Base-by-base conservation (phyloP, 441 rosid genomes). In the Kokia cookei region DNA sequence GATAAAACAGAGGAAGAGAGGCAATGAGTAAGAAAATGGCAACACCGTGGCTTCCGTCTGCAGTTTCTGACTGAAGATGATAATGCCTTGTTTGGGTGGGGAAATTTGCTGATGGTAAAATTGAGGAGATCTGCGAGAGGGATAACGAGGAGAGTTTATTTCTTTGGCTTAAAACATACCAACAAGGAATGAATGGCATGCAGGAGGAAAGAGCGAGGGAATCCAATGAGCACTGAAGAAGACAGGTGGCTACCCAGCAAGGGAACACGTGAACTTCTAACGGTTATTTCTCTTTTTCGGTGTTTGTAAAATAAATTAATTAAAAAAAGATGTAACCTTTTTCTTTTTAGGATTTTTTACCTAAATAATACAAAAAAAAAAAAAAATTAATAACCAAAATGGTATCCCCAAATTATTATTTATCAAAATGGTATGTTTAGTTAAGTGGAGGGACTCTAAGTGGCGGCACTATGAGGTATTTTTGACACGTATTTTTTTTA, bases 191-290 rank as follows among this genome's bases (percentile, higher is more conserved):
- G 15, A 45, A 27, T 19, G 27, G 11, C 0, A 6, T 3, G 13
- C 17, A n/a, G 63, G 47, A 43, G 11, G 14, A 13, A 26, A 13
- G 51, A 54, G 71, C 37, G 43, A 75, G 69, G 75, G 91, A 82
- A 85, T 86, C 80, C 84, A 47, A 78, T 22, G 61, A 54, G 83
- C 67, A 14, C 65, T 47, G 88, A 80, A 78, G 67, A 55, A 62
- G 92, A 90, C 97, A 89, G 83, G 88, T 89, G 92, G 88, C 77
- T 76, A 58, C 51, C 50, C 17, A 42, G 40, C 24, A 42, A 53
- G 2, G 0, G 7, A 92, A 81, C 97, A 89, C 97, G 91, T 89
- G 90, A 72, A 73, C 65, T 0, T 42, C 13, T 62, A 89, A 90
- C 89, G 88, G 89, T 82, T 79, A 74, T 77, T 79, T 88, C 86